Percentiles rank a stretch among this genome's conserved stretches.
phyloP scores from a whole-genome alignment of 768 basidiomycete species.

The Tricholoma sp. region DNA sequence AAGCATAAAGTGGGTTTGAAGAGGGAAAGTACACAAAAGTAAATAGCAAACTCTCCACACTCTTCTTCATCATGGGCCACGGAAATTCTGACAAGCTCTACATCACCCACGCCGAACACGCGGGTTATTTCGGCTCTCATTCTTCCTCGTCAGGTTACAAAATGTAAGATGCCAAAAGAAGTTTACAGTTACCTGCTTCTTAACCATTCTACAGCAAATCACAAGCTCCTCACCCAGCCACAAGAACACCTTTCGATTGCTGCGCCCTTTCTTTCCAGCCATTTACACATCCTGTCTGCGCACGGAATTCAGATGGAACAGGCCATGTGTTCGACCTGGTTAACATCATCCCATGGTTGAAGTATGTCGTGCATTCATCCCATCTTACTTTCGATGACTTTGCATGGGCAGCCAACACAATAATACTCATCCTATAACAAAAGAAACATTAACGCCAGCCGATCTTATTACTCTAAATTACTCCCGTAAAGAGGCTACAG shows the following conservation, averaged over 20 bases:
- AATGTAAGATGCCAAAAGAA: constrained; percentile 36
- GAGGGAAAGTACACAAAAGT: no score
- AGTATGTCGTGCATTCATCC: constrained; percentile 48
- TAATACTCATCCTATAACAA: constrained; percentile 74
- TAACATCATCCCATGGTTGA: constrained; percentile 93
- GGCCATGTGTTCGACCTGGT: constrained; percentile 83
- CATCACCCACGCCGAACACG: constrained; percentile 85
- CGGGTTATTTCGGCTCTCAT: constrained; percentile 76
- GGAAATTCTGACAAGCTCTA: constrained; percentile 85
- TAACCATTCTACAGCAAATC: constrained; percentile 44
- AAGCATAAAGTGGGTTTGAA: no score
- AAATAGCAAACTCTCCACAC: no score
- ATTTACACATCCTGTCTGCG: constrained; percentile 84
- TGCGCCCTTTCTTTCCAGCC: constrained; percentile 90
- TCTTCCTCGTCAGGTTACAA: constrained; percentile 73
- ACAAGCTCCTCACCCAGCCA: constrained; percentile 59
- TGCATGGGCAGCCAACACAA: constrained; percentile 60
- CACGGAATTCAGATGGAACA: constrained; percentile 75
- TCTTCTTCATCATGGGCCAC: constrained; percentile 72
- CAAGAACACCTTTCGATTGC: constrained; percentile 80
- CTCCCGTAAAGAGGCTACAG: constrained; percentile 73
- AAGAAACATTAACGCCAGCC: constrained; percentile 61
- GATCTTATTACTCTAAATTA: constrained; percentile 80
- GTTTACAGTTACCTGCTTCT: not conserved
- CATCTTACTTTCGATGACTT: constrained; percentile 1